These are phyloP conservation scores for Obba rivulosa DNA, from an alignment of 768 basidiomycete species.

Conservation along the genomic window DNA sequence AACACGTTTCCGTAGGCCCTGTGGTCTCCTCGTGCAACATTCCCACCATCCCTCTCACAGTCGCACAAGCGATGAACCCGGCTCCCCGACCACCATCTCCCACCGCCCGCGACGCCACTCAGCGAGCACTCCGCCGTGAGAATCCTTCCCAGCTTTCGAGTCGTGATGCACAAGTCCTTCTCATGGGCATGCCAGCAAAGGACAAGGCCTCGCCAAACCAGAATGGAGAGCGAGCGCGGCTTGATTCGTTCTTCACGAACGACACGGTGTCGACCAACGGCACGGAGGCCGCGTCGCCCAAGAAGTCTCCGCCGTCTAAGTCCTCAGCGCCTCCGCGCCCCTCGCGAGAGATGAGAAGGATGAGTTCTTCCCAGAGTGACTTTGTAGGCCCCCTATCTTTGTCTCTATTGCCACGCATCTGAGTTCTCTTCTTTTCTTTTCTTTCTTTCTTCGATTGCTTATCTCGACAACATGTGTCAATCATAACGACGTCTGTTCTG, in stretches of 20 bases:
- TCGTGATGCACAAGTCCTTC: conserved; percentile 69
- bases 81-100: conserved; percentile 94
- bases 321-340: conserved; percentile 53
- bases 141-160: conserved; percentile 78
- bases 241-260: conserved; percentile 54
- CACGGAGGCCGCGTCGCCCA: conserved; percentile 15
- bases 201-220: conserved; percentile 18
- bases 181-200: conserved; percentile 51
- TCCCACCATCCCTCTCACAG: conserved; percentile 89
- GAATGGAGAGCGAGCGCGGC: conserved; percentile 40
- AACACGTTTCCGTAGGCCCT: conserved; percentile 49
- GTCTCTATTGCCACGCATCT: conserved; percentile 1
- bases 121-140: conserved; percentile 79
- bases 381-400: conserved; percentile 12
- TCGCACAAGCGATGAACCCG: conserved; percentile 96
- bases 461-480: background rate
- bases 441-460: background rate
- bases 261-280: conserved; percentile 32
- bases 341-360: conserved; percentile 54
- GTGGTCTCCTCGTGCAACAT: conserved; percentile 97
- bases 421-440: background rate
- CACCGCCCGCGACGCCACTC: conserved; percentile 77
- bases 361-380: conserved; percentile 14
- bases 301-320: conserved; percentile 13
- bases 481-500: background rate